phyloP scores from a whole-genome alignment of 768 basidiomycete genomes.

The Termitomyces sp. region DNA sequence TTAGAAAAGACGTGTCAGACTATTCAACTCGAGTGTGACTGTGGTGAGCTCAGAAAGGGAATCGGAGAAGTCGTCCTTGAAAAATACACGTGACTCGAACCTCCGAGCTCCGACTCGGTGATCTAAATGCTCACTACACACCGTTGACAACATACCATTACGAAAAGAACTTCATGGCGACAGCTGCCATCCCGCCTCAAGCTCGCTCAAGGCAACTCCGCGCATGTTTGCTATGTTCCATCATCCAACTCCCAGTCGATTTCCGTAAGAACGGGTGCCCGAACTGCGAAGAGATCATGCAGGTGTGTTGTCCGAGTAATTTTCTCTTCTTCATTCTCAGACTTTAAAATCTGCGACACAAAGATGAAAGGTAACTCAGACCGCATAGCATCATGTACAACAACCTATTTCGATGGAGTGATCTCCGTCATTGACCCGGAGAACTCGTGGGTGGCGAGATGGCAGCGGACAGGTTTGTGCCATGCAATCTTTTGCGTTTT shows the following conservation, averaged over 20 bases:
- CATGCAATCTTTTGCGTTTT: slow-evolving; percentile 20
- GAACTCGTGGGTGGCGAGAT: slow-evolving; percentile 91
- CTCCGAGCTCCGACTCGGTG: background rate
- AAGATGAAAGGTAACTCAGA: slow-evolving; percentile 89
- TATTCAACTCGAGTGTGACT: background rate
- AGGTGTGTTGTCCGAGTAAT: slow-evolving; percentile 42
- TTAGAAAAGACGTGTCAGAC: background rate
- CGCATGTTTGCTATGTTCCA: slow-evolving; percentile 91
- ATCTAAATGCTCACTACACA: background rate
- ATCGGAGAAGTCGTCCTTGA: background rate
- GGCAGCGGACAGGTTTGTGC: slow-evolving; percentile 91
- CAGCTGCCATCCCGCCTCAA: slow-evolving; percentile 43
- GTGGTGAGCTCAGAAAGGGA: background rate
- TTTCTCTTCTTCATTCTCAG: background rate
- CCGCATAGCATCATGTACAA: slow-evolving; percentile 81
- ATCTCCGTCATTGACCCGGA: slow-evolving; percentile 84
- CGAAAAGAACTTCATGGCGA: slow-evolving; percentile 5
- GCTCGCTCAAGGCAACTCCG: slow-evolving; percentile 71
- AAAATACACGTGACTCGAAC: background rate
- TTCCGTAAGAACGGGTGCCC: slow-evolving; percentile 88
- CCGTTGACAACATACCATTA: background rate
- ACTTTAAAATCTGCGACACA: background rate
- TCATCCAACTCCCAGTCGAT: slow-evolving; percentile 78
- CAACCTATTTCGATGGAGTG: slow-evolving; percentile 87
- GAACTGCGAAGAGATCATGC: slow-evolving; percentile 94